phyloP scores from a whole-genome alignment of 2,329 filamentous ascomycete species.

The Fusarium sacchari region DNA sequence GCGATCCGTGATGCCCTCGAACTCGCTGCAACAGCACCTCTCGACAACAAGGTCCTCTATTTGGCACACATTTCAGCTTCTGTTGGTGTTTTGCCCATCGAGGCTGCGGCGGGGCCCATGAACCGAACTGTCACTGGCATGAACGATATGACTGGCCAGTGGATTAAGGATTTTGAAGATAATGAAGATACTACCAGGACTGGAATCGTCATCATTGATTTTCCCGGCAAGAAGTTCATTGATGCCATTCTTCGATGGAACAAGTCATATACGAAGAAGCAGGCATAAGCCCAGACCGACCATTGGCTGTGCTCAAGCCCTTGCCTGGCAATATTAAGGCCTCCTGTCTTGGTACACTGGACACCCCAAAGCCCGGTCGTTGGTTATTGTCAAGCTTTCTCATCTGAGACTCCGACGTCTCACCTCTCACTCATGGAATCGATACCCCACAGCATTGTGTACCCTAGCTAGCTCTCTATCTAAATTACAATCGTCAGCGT shows the following conservation, averaged over 20 bases:
- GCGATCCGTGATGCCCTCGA: conserved; percentile 55
- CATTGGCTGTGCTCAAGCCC: conserved; percentile 13
- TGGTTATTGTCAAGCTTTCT: conserved; percentile 17
- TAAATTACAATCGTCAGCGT: conserved; percentile 28
- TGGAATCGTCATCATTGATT: conserved; percentile 61
- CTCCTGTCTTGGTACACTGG: background rate
- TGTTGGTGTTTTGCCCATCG: conserved; percentile 60
- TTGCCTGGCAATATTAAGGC: background rate
- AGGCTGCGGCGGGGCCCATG: conserved; percentile 59
- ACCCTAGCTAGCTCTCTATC: conserved; percentile 3
- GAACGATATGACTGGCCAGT: conserved; percentile 60
- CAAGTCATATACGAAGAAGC: conserved; percentile 38
- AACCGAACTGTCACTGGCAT: conserved; percentile 57
- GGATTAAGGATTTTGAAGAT: conserved; percentile 49
- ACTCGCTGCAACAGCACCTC: conserved; percentile 47
- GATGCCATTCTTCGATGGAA: conserved; percentile 56
- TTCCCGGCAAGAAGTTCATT: conserved; percentile 56
- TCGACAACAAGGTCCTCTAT: conserved; percentile 53
- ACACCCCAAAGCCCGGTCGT: background rate
- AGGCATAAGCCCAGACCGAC: background rate
- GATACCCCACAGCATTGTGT: conserved; percentile 13
- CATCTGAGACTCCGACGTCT: conserved; percentile 9
- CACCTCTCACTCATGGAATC: conserved; percentile 10
- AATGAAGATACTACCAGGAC: conserved; percentile 46
- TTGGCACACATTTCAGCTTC: conserved; percentile 60